Evolutionary conservation across 106 monocot species (phyloP), one percentile per base, ranked within the genome.

Genomic region (Phalaenopsis aphrodite): DNA sequence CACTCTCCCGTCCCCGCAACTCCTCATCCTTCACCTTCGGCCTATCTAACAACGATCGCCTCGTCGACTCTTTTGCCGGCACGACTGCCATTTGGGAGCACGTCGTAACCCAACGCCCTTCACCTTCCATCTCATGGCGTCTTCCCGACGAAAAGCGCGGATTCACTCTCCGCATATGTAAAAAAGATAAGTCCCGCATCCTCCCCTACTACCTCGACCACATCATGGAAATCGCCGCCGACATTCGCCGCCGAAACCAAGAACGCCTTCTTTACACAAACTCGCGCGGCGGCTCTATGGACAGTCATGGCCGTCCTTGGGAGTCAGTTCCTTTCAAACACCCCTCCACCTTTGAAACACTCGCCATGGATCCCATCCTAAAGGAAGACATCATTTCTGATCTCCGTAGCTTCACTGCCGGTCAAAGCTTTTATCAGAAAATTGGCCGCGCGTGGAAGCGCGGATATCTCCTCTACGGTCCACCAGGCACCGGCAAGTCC

Each of bases 261-360:
- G 95, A 95, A 48, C 82, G 95, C 17, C 82, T 91, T n/a, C 81
- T 94, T 19, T 90, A 88, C 83, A 91, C 91, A 42, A 91, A 92
- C 82, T 83, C 89, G 8, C 84, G 89, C 43, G 88, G 91, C 58
- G 86, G 82, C 45, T 17, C 78, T 55, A 72, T 89, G 61, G 93
- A 95, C 41, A n/a, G 85, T 10, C 86, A 89, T 8, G 89, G 91
- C 42, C 42, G 84, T 39, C 94, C 94, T 11, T 95, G 93, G 95
- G 93, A 93, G 56, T 87, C 89, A 3, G 96, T 96, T 7, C 96
- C 96, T 1, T 96, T 96, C 86, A 93, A 93, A 84, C 96, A 96
- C 76, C 96, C 96, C 5, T 86, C 85, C 83, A 96, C 93, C 5
- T 96, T 96, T 83, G 91, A 90, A n/a, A 96, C 96, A 11, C 84